Conservation (phyloP, 2,329 filamentous ascomycete genomes). For the Trichoderma sp. region DNA sequence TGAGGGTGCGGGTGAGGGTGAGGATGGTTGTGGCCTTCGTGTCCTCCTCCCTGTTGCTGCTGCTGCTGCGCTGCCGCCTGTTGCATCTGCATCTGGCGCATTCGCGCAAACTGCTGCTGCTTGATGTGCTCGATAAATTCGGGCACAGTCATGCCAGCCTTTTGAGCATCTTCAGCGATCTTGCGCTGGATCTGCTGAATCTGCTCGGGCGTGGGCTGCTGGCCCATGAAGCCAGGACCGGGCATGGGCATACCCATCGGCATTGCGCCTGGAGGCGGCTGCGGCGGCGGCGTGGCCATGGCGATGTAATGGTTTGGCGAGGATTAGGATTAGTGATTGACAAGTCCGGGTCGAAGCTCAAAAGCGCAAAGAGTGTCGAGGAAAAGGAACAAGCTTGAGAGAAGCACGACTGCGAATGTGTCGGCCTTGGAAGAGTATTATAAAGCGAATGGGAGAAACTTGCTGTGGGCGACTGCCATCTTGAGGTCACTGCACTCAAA, state of each 20-base stretch:
- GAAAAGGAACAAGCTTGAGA: constrained; percentile 18
- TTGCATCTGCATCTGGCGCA: constrained; percentile 46
- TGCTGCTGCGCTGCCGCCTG: constrained; percentile 32
- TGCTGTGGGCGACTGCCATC: constrained; percentile 17
- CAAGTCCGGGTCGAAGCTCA: background rate
- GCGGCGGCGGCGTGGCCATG: constrained; percentile 33
- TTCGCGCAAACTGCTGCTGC: constrained; percentile 52
- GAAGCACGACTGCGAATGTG: background rate
- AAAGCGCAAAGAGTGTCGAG: background rate
- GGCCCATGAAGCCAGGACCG: constrained; percentile 30
- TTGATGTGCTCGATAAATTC: constrained; percentile 75
- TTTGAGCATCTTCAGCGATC: constrained; percentile 76
- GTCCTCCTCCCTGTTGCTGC: constrained; percentile 34
- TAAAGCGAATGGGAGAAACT: constrained; percentile 8
- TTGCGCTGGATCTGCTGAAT: constrained; percentile 80
- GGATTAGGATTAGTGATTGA: background rate
- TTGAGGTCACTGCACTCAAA: constrained; percentile 1
- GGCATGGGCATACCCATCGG: constrained; percentile 30
- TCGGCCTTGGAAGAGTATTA: background rate
- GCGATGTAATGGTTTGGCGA: background rate
- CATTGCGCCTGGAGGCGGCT: constrained; percentile 25
- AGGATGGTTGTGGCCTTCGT: constrained; percentile 27
- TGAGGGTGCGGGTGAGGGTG: constrained; percentile 34
- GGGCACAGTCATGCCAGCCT: constrained; percentile 78
- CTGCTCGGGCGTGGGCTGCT: constrained; percentile 74